phyloP scores from a whole-genome alignment of 352 stramenopile genomes.

The Phytopythium delawarense region DNA sequence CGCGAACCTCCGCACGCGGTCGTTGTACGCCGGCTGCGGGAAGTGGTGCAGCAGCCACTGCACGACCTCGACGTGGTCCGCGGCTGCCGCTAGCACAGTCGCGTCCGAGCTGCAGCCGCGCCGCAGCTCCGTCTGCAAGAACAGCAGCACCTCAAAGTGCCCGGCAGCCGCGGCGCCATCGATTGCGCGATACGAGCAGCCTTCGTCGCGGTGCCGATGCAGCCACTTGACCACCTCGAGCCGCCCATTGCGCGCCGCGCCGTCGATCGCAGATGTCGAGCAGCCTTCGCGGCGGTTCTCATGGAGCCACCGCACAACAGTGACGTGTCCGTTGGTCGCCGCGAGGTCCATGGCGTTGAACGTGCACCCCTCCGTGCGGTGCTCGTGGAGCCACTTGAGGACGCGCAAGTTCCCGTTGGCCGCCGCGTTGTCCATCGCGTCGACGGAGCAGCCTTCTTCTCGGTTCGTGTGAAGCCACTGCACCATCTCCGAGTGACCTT shows the following conservation, averaged over 20 bases:
- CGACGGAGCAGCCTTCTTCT: constrained; percentile 24
- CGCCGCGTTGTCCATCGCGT: constrained; percentile 28
- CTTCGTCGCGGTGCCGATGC: constrained; percentile 20
- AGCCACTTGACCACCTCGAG: constrained; percentile 23
- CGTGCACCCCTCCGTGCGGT: constrained; percentile 34
- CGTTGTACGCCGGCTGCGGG: constrained; percentile 20
- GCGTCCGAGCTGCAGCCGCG: constrained; percentile 27
- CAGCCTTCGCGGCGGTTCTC: constrained; percentile 19
- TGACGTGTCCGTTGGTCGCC: constrained; percentile 21
- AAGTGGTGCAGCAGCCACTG: constrained; percentile 29
- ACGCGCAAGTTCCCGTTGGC: constrained; percentile 25
- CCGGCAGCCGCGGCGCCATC: constrained; percentile 24
- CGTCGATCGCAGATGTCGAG: constrained; percentile 25
- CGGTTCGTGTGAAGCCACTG: constrained; percentile 27
- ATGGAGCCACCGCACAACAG: constrained; percentile 30
- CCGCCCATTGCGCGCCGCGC: constrained; percentile 23
- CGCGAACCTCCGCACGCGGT: constrained; percentile 22
- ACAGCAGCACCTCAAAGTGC: constrained; percentile 29
- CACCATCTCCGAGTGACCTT: constrained; percentile 24
- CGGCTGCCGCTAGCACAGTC: constrained; percentile 15
- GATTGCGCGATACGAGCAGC: constrained; percentile 23
- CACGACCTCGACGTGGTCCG: constrained; percentile 25
- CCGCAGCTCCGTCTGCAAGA: constrained; percentile 19
- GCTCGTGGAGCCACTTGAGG: constrained; percentile 28
- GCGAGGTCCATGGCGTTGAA: constrained; percentile 30